Percentiles rank a stretch among this genome's conserved stretches.
Evolutionary conservation across 1,284 basidiomycete genomes (phyloP).

Genomic region (Pholiota adiposa): DNA sequence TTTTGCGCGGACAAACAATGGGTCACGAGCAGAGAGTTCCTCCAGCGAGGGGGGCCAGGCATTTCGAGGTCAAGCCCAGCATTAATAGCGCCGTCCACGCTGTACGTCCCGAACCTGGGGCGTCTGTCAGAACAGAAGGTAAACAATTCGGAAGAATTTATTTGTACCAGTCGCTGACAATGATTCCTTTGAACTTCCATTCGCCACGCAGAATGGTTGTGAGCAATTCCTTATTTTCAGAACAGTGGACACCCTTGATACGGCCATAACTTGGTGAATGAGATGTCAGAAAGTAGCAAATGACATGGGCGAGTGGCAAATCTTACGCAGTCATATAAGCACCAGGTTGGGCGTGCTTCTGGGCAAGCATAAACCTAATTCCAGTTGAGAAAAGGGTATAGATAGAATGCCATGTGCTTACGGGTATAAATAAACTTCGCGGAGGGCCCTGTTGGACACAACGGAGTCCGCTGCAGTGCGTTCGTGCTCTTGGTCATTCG

Average conservation of each 20-base stretch:
- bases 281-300: slow-evolving; percentile 3
- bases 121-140: slow-evolving; percentile 10
- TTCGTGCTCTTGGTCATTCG: slow-evolving; percentile 72
- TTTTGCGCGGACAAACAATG: slow-evolving; percentile 64
- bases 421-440: slow-evolving; percentile 76
- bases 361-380: slow-evolving; percentile 65
- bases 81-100: slow-evolving; percentile 60
- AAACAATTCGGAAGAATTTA: background rate
- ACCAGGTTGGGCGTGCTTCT: slow-evolving; percentile 62
- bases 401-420: slow-evolving; percentile 37
- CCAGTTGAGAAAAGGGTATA: slow-evolving; percentile 5
- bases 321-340: slow-evolving; percentile 65
- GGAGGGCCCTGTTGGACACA: slow-evolving; percentile 63
- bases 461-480: slow-evolving; percentile 65
- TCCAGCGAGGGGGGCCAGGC: slow-evolving; percentile 70
- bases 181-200: slow-evolving; percentile 68
- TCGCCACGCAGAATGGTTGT: slow-evolving; percentile 65
- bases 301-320: slow-evolving; percentile 4
- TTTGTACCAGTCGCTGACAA: slow-evolving; percentile 68
- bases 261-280: slow-evolving; percentile 58
- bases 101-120: slow-evolving; percentile 65
- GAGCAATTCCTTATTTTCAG: slow-evolving; percentile 60
- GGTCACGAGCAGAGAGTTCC: slow-evolving; percentile 56
- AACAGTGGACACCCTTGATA: slow-evolving; percentile 64
- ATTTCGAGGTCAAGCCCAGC: slow-evolving; percentile 75